phyloP scores from a whole-genome alignment of 2,329 filamentous ascomycete genomes.

The Colletotrichum sojae region DNA sequence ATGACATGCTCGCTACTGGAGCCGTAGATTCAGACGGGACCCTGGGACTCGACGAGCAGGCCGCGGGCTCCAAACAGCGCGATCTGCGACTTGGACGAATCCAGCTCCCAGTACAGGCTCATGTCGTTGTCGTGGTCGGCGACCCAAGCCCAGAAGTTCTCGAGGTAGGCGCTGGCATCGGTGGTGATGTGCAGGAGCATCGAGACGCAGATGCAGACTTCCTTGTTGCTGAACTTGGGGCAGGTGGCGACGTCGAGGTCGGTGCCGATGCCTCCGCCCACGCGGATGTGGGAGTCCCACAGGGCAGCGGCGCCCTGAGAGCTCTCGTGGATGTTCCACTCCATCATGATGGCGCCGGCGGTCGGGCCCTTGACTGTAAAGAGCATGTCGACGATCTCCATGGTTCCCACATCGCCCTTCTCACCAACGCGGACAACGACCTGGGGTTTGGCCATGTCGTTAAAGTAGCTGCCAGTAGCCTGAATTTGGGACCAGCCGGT shows the following conservation, averaged over 20 bases:
- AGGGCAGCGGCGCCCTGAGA: conserved; percentile 57
- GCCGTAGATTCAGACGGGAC: conserved; percentile 54
- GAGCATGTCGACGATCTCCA: conserved; percentile 79
- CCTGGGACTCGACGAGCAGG: conserved; percentile 49
- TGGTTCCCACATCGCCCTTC: conserved; percentile 70
- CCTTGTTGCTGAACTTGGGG: conserved; percentile 64
- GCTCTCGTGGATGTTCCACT: conserved; percentile 77
- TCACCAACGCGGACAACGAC: conserved; percentile 77
- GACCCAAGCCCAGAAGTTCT: conserved; percentile 76
- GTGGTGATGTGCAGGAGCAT: conserved; percentile 62
- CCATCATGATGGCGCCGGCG: conserved; percentile 78
- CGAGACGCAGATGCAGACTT: conserved; percentile 72
- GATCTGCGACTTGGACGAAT: conserved; percentile 44
- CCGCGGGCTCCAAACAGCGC: conserved; percentile 52
- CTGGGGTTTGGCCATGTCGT: conserved; percentile 71
- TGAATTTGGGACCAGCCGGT: conserved; percentile 79
- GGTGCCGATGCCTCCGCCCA: conserved; percentile 80
- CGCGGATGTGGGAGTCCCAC: conserved; percentile 73
- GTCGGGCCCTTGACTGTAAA: conserved; percentile 76
- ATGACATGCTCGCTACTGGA: conserved; percentile 63
- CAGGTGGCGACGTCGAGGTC: conserved; percentile 75
- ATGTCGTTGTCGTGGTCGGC: conserved; percentile 73
- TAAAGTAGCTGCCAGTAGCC: conserved; percentile 70
- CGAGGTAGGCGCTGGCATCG: conserved; percentile 62
- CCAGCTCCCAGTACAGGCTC: conserved; percentile 5